These are phyloP conservation scores for Venturia pyrina DNA, from an alignment of 2,329 filamentous ascomycete genomes.

Conservation along the genomic window DNA sequence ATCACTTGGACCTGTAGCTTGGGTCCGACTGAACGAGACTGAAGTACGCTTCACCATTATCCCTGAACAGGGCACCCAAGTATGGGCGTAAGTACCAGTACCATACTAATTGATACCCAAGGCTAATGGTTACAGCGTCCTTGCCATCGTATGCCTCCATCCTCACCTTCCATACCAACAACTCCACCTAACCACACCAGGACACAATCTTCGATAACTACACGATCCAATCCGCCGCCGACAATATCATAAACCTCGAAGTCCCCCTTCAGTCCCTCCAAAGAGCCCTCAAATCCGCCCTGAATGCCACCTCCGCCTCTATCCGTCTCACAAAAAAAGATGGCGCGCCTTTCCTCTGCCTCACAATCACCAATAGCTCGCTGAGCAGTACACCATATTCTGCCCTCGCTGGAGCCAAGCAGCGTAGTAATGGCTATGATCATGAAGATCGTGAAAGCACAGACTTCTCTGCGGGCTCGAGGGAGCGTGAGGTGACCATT, in stretches of 20 bases:
- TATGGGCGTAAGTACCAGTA: conserved; percentile 67
- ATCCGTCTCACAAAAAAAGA: conserved; percentile 91
- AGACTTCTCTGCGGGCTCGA: conserved; percentile 30
- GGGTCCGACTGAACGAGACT: conserved; percentile 81
- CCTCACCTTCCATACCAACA: neutral
- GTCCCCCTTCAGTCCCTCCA: conserved; percentile 80
- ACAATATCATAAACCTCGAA: conserved; percentile 94
- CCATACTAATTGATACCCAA: conserved; percentile 9
- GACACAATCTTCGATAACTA: conserved; percentile 84
- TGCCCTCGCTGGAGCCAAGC: conserved; percentile 18
- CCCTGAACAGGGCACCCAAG: conserved; percentile 86
- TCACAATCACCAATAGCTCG: conserved; percentile 78
- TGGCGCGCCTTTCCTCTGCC: conserved; percentile 71
- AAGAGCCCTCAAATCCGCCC: conserved; percentile 81
- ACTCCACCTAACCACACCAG: conserved; percentile 29
- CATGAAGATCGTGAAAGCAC: conserved; percentile 32
- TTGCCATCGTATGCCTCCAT: conserved; percentile 29
- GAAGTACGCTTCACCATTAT: conserved; percentile 91
- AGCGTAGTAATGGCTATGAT: conserved; percentile 19
- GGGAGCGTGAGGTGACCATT: conserved; percentile 81
- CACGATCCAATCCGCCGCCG: conserved; percentile 73
- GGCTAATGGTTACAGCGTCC: conserved; percentile 23
- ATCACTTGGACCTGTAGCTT: conserved; percentile 70
- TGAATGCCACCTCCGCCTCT: conserved; percentile 69
- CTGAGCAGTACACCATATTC: conserved; percentile 37